Evolutionary conservation across 108 stramenopile genomes (phyloP).

Genomic region (Skeletonema potamos): DNA sequence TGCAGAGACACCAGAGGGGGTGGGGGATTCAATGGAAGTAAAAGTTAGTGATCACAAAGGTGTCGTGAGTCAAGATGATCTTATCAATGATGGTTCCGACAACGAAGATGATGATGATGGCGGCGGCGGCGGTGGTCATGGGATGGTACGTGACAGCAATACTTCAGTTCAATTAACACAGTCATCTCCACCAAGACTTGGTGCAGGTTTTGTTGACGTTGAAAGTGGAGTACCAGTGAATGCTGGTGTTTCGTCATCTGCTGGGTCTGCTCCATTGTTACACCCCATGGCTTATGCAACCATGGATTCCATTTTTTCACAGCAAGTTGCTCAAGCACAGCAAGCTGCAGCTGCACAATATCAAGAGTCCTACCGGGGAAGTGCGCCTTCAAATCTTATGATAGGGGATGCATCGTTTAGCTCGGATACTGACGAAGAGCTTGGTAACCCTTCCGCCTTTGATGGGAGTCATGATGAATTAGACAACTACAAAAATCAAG

Average conservation of each 20-base stretch:
- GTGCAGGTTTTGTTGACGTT: not conserved
- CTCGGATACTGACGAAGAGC: slow-evolving; percentile 35
- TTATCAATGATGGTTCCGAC: not conserved
- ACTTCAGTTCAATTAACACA: not conserved
- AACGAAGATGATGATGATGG: not conserved
- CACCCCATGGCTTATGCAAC: not conserved
- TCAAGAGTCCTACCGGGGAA: not conserved
- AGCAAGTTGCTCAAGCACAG: not conserved
- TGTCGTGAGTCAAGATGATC: not conserved
- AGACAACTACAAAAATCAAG: slow-evolving; percentile 81
- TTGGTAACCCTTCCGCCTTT: slow-evolving; percentile 34
- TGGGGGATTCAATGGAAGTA: not conserved
- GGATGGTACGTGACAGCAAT: not conserved
- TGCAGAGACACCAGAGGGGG: not conserved
- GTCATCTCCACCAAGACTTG: not conserved
- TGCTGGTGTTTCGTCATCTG: not conserved
- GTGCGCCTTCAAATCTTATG: not conserved
- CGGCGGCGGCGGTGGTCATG: too few relatives aligned
- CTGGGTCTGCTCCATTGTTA: not conserved
- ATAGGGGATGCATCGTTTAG: slow-evolving; percentile 41
- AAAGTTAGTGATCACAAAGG: not conserved
- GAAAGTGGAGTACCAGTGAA: not conserved
- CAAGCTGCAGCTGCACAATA: not conserved
- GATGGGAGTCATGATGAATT: slow-evolving; percentile 62
- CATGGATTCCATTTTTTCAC: not conserved